These are phyloP conservation scores for Parsonsia alboflavescens DNA, from an alignment of 257 asterid species.

Conservation along the genomic window DNA sequence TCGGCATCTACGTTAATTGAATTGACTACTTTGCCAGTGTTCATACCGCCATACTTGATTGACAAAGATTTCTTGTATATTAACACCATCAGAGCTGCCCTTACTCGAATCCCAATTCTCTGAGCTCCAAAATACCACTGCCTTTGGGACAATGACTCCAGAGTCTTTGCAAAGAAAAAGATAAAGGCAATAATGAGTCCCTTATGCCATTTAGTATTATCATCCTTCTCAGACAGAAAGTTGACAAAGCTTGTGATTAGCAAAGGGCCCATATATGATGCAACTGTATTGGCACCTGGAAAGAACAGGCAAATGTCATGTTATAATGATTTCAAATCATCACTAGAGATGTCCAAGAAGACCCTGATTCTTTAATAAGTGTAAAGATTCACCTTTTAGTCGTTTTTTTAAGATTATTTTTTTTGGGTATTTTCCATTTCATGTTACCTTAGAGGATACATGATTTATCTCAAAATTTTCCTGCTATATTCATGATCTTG, in stretches of 20 bases:
- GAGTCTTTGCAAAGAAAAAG: conserved; percentile 67
- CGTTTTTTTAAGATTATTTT: background rate
- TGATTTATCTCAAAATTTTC: too few species aligned
- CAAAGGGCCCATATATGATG: conserved; percentile 76
- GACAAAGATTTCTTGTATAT: conserved; percentile 57
- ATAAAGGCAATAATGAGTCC: conserved; percentile 61
- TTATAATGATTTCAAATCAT: background rate
- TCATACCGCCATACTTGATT: conserved; percentile 46
- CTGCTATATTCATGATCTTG: background rate
- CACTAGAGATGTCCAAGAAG: background rate
- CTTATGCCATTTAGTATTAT: conserved; percentile 36
- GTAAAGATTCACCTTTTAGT: background rate
- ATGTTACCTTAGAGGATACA: background rate
- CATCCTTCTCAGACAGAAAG: conserved; percentile 50
- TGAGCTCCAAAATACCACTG: conserved; percentile 91
- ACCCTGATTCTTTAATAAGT: background rate
- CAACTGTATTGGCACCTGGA: conserved; percentile 65
- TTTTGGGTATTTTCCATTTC: background rate
- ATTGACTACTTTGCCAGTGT: conserved; percentile 59
- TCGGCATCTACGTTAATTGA: conserved; percentile 71
- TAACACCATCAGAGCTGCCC: conserved; percentile 70
- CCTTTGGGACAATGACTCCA: conserved; percentile 79
- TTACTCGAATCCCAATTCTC: conserved; percentile 58
- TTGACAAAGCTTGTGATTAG: conserved; percentile 74
- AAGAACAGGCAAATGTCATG: too few species aligned